These are phyloP conservation scores for Prasinococcaceae sp. DNA, from an alignment of 139 green algal genomes.

Conservation along the genomic window DNA sequence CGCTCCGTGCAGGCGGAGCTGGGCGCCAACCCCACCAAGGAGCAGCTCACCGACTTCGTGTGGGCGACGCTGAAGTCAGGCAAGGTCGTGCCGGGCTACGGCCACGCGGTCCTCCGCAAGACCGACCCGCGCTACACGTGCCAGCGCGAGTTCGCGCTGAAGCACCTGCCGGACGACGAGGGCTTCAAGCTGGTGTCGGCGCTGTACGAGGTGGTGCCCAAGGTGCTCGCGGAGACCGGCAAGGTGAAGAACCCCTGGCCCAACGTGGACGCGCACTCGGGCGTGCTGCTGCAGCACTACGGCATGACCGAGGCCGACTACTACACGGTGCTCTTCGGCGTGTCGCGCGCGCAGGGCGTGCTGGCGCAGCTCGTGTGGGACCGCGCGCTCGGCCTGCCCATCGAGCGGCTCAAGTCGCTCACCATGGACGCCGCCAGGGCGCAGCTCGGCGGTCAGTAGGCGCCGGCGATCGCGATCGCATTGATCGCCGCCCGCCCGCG, in stretches of 20 bases:
- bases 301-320: slow-evolving; percentile 69
- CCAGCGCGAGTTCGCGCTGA: slow-evolving; percentile 82
- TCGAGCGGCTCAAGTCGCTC: slow-evolving; percentile 90
- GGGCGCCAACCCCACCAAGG: slow-evolving; percentile 56
- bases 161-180: slow-evolving; percentile 82
- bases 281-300: slow-evolving; percentile 92
- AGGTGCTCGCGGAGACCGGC: slow-evolving; percentile 69
- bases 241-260: slow-evolving; percentile 98
- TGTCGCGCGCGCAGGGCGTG: slow-evolving; percentile 77
- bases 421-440: too few relatives aligned
- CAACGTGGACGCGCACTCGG: slow-evolving; percentile 94
- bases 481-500: too few relatives aligned
- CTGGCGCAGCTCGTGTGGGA: slow-evolving; percentile 78
- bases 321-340: slow-evolving; percentile 98
- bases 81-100: slow-evolving; percentile 86
- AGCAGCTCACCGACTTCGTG: slow-evolving; percentile 72
- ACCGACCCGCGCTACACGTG: slow-evolving; percentile 89
- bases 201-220: slow-evolving; percentile 69
- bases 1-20: slow-evolving; percentile 52
- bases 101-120: slow-evolving; percentile 91
- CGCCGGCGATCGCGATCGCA: too few relatives aligned
- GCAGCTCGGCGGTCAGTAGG: too few relatives aligned
- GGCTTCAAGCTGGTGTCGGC: slow-evolving; percentile 75
- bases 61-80: slow-evolving; percentile 76
- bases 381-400: slow-evolving; percentile 82